Base-by-base conservation (phyloP, 2,329 filamentous ascomycete species). In the Fusarium nodosum region DNA sequence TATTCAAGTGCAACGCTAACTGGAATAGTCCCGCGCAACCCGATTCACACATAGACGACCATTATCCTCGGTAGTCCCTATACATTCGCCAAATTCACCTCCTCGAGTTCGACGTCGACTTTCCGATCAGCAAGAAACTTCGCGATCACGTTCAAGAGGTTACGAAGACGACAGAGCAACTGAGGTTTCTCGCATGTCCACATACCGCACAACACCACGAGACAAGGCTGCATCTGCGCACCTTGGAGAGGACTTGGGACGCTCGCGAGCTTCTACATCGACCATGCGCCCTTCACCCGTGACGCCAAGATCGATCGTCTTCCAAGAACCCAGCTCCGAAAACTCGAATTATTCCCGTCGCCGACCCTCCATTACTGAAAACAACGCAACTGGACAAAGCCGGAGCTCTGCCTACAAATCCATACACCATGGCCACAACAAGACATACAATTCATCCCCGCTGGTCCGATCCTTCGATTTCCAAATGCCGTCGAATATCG, bases 391-490 rank as follows among this genome's bases (percentile, higher is more conserved):
- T 6, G 66, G 79, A 9, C 77, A 81, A 12, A 77, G 79, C n/a
- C 82, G 86, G 28, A 76, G 80, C 22, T 76, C 83, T 4, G 79
- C 82, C 0, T 81, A 83, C 62, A 86, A 85, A 71, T 56, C 77
- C 11, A 42, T 74, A 24, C 71, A 63, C 12, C 59, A 76, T 26
- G 50, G 56, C 13, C 73, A 78, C 24, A 70, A 58, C 56, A 79
- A 79, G 51, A 66, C 82, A 0, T 88, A 87, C 72, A 87, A 86
- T 75, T 88, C 89, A 4, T 90, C 88, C 3, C 88, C 89, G 4
- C 79, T 91, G 51, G 87, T 85, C 12, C 83, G 75, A 45, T 78
- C 78, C 5, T 77, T 79, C 30, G 79, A 81, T 26, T 73, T 77
- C 18, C 75, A 76, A n/a, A 69, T 64, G 13, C 73, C 76, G 18